phyloP scores from a whole-genome alignment of 345 rosid genomes.

The Citrus sp. region DNA sequence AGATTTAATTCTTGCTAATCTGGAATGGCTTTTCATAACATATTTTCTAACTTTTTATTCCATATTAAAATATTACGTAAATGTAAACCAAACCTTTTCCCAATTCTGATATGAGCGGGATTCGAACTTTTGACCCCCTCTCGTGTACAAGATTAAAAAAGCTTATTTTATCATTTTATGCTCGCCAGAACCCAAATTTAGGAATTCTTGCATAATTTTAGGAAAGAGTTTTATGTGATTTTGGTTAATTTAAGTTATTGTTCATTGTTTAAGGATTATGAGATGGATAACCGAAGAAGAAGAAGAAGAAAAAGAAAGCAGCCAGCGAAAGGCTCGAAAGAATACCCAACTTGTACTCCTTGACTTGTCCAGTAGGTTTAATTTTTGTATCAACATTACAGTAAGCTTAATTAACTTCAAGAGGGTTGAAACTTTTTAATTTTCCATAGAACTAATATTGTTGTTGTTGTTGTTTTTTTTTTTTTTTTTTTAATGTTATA shows the following conservation, averaged over 20 bases:
- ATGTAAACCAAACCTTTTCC: too few relatives aligned
- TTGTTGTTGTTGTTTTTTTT: not conserved
- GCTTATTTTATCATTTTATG: too few relatives aligned
- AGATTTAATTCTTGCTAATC: too few relatives aligned
- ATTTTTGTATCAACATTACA: not conserved
- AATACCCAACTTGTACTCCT: constrained; percentile 55
- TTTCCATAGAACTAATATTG: not conserved
- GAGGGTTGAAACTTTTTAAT: not conserved
- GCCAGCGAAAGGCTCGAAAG: constrained; percentile 23
- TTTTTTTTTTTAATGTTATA: constrained; percentile 8
- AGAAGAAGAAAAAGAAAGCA: constrained; percentile 23
- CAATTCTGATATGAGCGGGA: too few relatives aligned
- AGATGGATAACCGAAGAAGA: constrained; percentile 37
- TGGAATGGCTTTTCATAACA: not conserved
- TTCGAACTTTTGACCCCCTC: too few relatives aligned
- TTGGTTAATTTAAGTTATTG: not conserved
- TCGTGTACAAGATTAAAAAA: too few relatives aligned
- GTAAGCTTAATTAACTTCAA: not conserved
- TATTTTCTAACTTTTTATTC: too few relatives aligned
- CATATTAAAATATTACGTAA: too few relatives aligned
- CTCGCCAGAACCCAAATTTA: too few relatives aligned
- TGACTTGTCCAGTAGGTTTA: constrained; percentile 75
- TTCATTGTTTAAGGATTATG: constrained; percentile 46
- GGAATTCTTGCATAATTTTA: too few relatives aligned
- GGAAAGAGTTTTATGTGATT: too few relatives aligned